Conservation (phyloP, 108 stramenopile species). For the Discostella pseudostelligera region DNA sequence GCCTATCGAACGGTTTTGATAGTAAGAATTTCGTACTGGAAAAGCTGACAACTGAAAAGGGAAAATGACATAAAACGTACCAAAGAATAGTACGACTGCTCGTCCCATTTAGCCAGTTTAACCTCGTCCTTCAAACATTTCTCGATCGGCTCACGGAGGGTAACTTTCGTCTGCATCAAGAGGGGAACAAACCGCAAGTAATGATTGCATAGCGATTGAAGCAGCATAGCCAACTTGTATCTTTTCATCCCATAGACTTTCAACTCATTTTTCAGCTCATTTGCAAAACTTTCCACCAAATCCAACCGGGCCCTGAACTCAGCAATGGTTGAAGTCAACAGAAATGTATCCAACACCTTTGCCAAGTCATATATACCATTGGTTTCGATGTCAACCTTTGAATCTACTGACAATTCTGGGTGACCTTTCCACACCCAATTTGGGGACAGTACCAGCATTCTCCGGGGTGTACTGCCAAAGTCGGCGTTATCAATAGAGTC, state of each 20-base stretch:
- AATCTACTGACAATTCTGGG: conserved; percentile 22
- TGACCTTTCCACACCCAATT: conserved; percentile 77
- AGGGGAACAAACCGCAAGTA: conserved; percentile 68
- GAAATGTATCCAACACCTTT: conserved; percentile 78
- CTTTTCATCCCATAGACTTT: conserved; percentile 20
- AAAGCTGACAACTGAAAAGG: too few species aligned
- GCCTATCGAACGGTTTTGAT: too few species aligned
- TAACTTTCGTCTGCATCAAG: conserved; percentile 35
- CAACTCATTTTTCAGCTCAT: conserved; percentile 42
- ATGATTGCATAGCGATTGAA: conserved; percentile 70
- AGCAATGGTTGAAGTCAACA: conserved; percentile 74
- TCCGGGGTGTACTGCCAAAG: neutral
- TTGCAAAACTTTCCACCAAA: conserved; percentile 58
- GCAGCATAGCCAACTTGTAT: conserved; percentile 42
- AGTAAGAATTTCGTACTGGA: too few species aligned
- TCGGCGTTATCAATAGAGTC: neutral
- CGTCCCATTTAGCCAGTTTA: conserved; percentile 98
- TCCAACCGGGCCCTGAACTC: conserved; percentile 64
- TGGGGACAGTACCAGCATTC: conserved; percentile 33
- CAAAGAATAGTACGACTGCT: conserved; percentile 94
- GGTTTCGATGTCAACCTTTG: conserved; percentile 22
- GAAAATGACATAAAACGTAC: conserved; percentile 11
- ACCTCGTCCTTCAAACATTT: conserved; percentile 88
- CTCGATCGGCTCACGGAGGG: conserved; percentile 71
- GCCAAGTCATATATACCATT: conserved; percentile 52